Conservation (phyloP, 768 basidiomycete genomes). For the Pleurotus tuoliensis region DNA sequence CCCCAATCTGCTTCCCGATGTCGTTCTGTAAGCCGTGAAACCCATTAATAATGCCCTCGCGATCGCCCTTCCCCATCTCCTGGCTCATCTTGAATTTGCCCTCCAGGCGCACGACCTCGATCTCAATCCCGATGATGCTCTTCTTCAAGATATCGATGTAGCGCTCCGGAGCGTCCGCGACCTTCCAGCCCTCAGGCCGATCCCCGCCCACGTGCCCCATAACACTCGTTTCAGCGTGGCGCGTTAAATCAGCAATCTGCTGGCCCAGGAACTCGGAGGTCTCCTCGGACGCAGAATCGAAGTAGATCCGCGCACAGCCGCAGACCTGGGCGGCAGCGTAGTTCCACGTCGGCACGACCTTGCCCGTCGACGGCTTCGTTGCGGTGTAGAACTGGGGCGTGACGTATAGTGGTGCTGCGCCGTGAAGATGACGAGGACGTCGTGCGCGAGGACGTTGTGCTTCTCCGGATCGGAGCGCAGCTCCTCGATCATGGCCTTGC, state of each 20-base stretch:
- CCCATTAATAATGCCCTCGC: slow-evolving; percentile 17
- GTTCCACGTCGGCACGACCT: slow-evolving; percentile 24
- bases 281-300: slow-evolving; percentile 10
- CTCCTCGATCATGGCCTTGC: slow-evolving; percentile 16
- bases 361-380: slow-evolving; percentile 24
- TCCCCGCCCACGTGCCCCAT: slow-evolving; percentile 10
- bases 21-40: slow-evolving; percentile 16
- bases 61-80: slow-evolving; percentile 17
- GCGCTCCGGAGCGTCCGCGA: slow-evolving; percentile 17
- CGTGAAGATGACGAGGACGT: slow-evolving; percentile 18
- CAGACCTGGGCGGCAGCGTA: slow-evolving; percentile 23
- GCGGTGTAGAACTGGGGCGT: slow-evolving; percentile 22
- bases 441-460: neutral
- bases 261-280: slow-evolving; percentile 13
- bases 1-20: slow-evolving; percentile 13
- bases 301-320: slow-evolving; percentile 17
- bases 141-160: slow-evolving; percentile 21
- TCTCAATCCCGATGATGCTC: slow-evolving; percentile 22
- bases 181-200: slow-evolving; percentile 12
- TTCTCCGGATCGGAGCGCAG: neutral
- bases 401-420: slow-evolving; percentile 23
- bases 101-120: slow-evolving; percentile 16
- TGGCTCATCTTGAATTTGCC: slow-evolving; percentile 24
- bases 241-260: slow-evolving; percentile 12
- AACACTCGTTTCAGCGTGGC: slow-evolving; percentile 10